Conservation (phyloP, 768 basidiomycete species). For the Leucocoprinus leucothites region DNA sequence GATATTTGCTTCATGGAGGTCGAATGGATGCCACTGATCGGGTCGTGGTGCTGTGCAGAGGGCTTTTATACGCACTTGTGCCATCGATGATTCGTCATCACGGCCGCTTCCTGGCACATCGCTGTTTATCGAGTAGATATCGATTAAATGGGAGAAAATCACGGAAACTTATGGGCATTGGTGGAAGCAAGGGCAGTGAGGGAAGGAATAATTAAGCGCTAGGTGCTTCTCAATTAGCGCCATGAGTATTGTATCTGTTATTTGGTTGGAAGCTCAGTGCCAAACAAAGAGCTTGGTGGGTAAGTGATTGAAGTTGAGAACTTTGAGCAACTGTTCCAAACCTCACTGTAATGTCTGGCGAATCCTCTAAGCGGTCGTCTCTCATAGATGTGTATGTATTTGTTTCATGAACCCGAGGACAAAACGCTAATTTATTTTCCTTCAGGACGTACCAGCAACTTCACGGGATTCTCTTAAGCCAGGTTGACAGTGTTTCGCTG, state of each 20-base stretch:
- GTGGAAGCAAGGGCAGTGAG: too few relatives aligned
- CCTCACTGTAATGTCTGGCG: slow-evolving; percentile 13
- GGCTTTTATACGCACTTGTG: neutral
- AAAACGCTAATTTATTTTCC: neutral
- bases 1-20: too few relatives aligned
- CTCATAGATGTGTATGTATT: slow-evolving; percentile 17
- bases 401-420: neutral
- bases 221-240: too few relatives aligned
- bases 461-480: slow-evolving; percentile 49
- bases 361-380: slow-evolving; percentile 14
- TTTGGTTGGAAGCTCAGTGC: neutral
- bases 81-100: neutral
- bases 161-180: too few relatives aligned
- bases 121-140: too few relatives aligned
- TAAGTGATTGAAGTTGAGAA: neutral
- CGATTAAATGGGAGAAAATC: too few relatives aligned
- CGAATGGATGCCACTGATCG: too few relatives aligned
- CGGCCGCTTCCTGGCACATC: neutral
- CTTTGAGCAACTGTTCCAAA: neutral
- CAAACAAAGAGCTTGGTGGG: neutral
- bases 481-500: slow-evolving; percentile 53
- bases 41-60: neutral
- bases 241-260: too few relatives aligned
- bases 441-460: slow-evolving; percentile 61
- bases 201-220: too few relatives aligned